Conservation (phyloP, 2,329 filamentous ascomycete species). For the Diaporthe destruens region DNA sequence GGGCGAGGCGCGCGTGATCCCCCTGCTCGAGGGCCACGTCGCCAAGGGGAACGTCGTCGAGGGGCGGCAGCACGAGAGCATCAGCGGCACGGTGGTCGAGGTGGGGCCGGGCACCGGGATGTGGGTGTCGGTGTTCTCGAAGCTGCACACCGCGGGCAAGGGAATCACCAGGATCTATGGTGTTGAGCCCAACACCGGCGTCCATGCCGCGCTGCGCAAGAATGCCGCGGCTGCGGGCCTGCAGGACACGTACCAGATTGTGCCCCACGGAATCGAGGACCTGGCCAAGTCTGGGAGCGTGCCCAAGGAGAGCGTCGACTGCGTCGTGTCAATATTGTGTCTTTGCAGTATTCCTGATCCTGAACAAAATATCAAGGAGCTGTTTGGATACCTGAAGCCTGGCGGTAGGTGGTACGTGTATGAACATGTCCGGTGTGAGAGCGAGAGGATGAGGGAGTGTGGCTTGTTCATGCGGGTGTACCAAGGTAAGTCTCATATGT, state of each 20-base stretch:
- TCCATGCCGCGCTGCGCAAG: constrained; percentile 61
- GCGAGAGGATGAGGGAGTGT: constrained; percentile 44
- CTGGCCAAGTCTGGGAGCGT: constrained; percentile 60
- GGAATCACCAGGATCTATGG: constrained; percentile 67
- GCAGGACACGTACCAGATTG: constrained; percentile 69
- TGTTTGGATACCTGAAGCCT: constrained; percentile 70
- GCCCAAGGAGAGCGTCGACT: constrained; percentile 65
- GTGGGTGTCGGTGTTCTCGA: constrained; percentile 67
- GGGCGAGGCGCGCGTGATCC: constrained; percentile 60
- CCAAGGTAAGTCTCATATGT: constrained; percentile 50
- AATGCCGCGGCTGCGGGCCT: constrained; percentile 66
- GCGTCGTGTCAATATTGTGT: constrained; percentile 71
- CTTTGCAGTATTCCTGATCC: constrained; percentile 75
- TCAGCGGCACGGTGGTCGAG: constrained; percentile 68
- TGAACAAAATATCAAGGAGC: constrained; percentile 63
- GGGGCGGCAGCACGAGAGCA: constrained; percentile 44
- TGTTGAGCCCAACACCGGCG: constrained; percentile 71
- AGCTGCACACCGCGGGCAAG: constrained; percentile 36
- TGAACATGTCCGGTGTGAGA: constrained; percentile 65
- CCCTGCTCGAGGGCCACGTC: constrained; percentile 66
- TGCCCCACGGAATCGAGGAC: constrained; percentile 73
- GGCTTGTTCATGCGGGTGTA: constrained; percentile 59
- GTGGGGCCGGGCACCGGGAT: constrained; percentile 72
- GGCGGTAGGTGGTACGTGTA: constrained; percentile 74
- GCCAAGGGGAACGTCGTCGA: constrained; percentile 48